Percentiles rank a stretch among this genome's conserved stretches.
phyloP scores from a whole-genome alignment of 2,329 filamentous ascomycete species.

The Diaporthe sp. region DNA sequence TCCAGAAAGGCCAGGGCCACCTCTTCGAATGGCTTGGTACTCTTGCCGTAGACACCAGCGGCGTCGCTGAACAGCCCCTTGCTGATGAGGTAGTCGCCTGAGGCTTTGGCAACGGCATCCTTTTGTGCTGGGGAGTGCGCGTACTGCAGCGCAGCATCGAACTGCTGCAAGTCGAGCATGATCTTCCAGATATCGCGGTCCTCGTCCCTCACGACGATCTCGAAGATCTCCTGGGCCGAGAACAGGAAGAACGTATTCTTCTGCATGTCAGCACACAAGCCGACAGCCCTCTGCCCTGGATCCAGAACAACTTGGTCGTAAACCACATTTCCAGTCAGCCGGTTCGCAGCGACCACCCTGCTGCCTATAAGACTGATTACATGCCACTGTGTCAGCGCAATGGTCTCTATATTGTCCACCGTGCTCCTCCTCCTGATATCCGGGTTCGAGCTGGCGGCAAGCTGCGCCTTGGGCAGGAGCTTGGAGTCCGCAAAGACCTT shows the following conservation, averaged over 20 bases:
- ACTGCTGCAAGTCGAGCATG: constrained; percentile 88
- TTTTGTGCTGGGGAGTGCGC: constrained; percentile 85
- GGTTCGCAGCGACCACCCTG: constrained; percentile 86
- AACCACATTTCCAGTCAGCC: constrained; percentile 86
- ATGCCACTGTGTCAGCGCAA: constrained; percentile 94
- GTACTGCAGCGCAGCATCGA: constrained; percentile 88
- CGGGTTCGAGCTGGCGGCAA: constrained; percentile 75
- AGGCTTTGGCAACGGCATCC: constrained; percentile 92
- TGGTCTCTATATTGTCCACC: constrained; percentile 81
- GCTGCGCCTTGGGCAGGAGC: constrained; percentile 80
- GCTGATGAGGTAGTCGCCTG: constrained; percentile 87
- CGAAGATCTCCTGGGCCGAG: constrained; percentile 90
- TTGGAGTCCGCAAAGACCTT: constrained; percentile 85
- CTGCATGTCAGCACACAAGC: constrained; percentile 88
- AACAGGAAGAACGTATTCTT: constrained; percentile 99
- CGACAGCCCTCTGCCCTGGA: constrained; percentile 83
- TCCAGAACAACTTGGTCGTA: constrained; percentile 91
- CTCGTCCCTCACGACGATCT: constrained; percentile 92
- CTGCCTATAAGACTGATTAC: constrained; percentile 87
- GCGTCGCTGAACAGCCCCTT: constrained; percentile 89
- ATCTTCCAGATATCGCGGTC: constrained; percentile 95
- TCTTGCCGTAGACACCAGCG: constrained; percentile 91
- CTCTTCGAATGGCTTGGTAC: constrained; percentile 97
- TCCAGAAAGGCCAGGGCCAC: constrained; percentile 94
- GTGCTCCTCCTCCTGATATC: constrained; percentile 74